Evolutionary conservation across 2,329 filamentous ascomycete species (phyloP), one percentile per base, ranked within the genome.

Genomic region (Phaeosphaeriaceae sp.): DNA sequence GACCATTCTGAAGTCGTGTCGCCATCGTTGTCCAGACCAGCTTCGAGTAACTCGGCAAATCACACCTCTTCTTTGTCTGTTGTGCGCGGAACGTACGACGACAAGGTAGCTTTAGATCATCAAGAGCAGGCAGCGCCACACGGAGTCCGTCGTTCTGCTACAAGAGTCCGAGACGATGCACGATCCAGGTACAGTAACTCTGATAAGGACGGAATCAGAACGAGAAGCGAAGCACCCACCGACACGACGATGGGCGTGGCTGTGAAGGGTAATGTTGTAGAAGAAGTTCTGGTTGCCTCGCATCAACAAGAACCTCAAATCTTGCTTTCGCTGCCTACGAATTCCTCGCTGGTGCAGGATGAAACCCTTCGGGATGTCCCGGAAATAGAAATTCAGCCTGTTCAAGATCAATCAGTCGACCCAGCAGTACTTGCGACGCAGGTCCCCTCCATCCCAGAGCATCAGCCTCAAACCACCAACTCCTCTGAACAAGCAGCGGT

Each of bases 61-160:
- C 51, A 64, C 2, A 64, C 58, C 10, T 69, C 69, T 1, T 72
- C 72, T 20, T 62, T 63, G 0, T 72, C 71, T 4, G 59, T 75
- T 21, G 52, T 76, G 1, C 58, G 59, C 45, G 64, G 64, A 17
- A 73, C 73, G 1, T 74, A 71, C 45, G 59, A 67, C 7, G 65
- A 66, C 22, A 33, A 24, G 17, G n/a, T 53, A 31, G 17, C 7
- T 11, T 47, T 45, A 31, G 21, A 24, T 21, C 7, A 3, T 13
- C 44, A 4, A 15, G 44, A 15, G 7, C 13, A 46, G n/a, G 44
- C 44, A 7, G 40, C 17, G 5, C 40, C 17, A 17, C 17, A 7
- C 4, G 40, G 7, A 7, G 20, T 17, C 40, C 9, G 20, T 46
- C 25, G 11, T 31, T 31, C 25, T 31, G 25, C 5, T 5, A 5